Evolutionary conservation across 2,329 filamentous ascomycete species (phyloP).

Genomic region (Beauveria australis): DNA sequence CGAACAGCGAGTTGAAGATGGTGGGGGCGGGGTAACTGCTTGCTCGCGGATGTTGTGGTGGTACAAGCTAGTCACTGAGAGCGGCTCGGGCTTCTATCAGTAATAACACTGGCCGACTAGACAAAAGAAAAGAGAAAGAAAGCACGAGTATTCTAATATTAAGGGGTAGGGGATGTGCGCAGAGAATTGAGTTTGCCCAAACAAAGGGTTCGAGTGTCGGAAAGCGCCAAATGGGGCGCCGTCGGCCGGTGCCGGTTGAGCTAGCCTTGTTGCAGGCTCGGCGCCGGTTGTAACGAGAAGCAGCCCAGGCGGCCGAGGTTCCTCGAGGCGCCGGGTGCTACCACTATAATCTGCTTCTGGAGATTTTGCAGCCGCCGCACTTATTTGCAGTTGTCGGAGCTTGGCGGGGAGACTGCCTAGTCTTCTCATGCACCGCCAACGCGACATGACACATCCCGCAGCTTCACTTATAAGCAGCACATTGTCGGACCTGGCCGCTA

Average conservation of each 20-base stretch:
- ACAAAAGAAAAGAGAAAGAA: background rate
- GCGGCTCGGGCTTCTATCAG: background rate
- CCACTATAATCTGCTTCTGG: background rate
- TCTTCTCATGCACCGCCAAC: background rate
- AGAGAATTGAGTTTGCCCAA: background rate
- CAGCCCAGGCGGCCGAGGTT: background rate
- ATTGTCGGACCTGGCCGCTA: conserved; percentile 9
- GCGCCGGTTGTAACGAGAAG: background rate
- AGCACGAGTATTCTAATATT: background rate
- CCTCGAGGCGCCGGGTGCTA: background rate
- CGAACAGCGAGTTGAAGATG: background rate
- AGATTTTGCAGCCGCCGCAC: background rate
- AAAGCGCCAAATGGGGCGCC: conserved; percentile 3
- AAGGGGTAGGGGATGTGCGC: background rate
- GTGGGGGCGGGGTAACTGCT: conserved; percentile 10
- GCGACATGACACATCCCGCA: background rate
- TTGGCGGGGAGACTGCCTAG: background rate
- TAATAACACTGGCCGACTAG: background rate
- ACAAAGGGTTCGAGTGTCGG: no score
- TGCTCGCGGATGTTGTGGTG: no score
- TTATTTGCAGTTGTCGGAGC: background rate
- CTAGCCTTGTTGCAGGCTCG: background rate
- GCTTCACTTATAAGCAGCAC: background rate
- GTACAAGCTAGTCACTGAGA: background rate
- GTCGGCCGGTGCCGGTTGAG: conserved; percentile 9